Conservation (phyloP, 768 basidiomycete species). For the Suillus cothurnatus region DNA sequence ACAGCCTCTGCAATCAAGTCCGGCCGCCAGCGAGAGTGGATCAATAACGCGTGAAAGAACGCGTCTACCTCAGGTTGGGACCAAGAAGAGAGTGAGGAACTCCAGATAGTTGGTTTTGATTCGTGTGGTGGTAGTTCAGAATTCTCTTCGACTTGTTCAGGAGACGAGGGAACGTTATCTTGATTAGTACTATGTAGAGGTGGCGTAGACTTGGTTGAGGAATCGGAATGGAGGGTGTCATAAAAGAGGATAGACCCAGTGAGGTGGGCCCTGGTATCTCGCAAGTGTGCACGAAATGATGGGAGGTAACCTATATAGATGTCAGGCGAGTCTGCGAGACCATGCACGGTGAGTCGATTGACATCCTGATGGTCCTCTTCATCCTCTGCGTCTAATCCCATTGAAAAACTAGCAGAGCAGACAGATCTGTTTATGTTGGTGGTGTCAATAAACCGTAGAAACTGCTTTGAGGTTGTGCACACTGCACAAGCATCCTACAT, state of each 20-base stretch:
- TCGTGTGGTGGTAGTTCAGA: background rate
- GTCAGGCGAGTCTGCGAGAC: constrained; percentile 12
- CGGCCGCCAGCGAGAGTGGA: constrained; percentile 71
- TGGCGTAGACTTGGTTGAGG: background rate
- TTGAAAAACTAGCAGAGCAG: background rate
- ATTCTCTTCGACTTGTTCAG: background rate
- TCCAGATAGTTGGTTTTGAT: background rate
- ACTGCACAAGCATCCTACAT: background rate
- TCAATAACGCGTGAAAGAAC: constrained; percentile 71
- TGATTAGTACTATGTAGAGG: background rate
- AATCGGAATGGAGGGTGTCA: background rate
- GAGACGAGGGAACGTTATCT: background rate
- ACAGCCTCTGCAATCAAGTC: constrained; percentile 74
- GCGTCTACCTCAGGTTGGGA: constrained; percentile 63
- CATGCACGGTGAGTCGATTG: background rate
- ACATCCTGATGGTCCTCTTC: background rate
- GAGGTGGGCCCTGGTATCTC: constrained; percentile 26
- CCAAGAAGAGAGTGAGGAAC: constrained; percentile 44
- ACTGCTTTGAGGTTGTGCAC: background rate
- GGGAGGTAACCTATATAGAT: constrained; percentile 27
- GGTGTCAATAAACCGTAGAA: background rate
- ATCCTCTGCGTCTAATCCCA: background rate
- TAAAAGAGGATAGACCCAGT: constrained; percentile 1
- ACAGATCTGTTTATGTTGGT: background rate
- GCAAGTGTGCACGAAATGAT: constrained; percentile 26